Evolutionary conservation across 1,284 basidiomycete genomes (phyloP).

Genomic region (Apiotrichum laibachii): DNA sequence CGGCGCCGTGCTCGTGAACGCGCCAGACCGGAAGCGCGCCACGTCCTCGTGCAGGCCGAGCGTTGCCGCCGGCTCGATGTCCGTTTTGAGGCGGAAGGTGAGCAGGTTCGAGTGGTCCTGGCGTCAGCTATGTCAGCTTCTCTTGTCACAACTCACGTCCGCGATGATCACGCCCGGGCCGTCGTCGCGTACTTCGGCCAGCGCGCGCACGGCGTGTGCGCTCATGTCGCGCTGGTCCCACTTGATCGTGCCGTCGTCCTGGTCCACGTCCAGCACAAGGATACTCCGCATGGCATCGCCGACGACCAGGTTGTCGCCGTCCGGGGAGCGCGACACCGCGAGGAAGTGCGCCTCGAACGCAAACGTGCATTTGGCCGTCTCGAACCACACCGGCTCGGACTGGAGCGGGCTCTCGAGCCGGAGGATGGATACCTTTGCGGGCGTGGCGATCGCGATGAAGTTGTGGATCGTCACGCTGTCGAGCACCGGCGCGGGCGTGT

Average conservation of each 20-base stretch:
- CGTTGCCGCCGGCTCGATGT: conserved; percentile 46
- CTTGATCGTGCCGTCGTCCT: conserved; percentile 55
- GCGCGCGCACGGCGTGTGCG: conserved; percentile 59
- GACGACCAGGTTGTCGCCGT: conserved; percentile 58
- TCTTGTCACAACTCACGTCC: conserved; percentile 59
- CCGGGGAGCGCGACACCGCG: conserved; percentile 26
- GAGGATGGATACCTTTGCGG: conserved; percentile 58
- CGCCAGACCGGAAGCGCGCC: conserved; percentile 43
- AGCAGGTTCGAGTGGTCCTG: conserved; percentile 66
- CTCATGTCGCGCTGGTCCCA: conserved; percentile 72
- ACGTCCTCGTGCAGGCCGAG: conserved; percentile 54
- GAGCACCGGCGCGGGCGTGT: conserved; percentile 21
- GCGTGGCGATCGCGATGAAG: conserved; percentile 61
- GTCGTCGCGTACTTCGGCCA: conserved; percentile 43
- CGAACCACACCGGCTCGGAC: conserved; percentile 45
- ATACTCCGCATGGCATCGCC: conserved; percentile 83
- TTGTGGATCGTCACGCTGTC: conserved; percentile 36
- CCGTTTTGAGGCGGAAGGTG: conserved; percentile 53
- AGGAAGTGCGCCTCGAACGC: conserved; percentile 69
- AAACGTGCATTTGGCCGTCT: conserved; percentile 66
- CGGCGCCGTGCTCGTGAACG: conserved; percentile 31
- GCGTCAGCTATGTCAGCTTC: background rate
- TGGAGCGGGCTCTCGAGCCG: conserved; percentile 13
- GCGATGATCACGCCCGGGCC: conserved; percentile 64
- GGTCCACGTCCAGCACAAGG: conserved; percentile 62